phyloP scores from a whole-genome alignment of 768 basidiomycete species.

The Tephrocybe sp. region DNA sequence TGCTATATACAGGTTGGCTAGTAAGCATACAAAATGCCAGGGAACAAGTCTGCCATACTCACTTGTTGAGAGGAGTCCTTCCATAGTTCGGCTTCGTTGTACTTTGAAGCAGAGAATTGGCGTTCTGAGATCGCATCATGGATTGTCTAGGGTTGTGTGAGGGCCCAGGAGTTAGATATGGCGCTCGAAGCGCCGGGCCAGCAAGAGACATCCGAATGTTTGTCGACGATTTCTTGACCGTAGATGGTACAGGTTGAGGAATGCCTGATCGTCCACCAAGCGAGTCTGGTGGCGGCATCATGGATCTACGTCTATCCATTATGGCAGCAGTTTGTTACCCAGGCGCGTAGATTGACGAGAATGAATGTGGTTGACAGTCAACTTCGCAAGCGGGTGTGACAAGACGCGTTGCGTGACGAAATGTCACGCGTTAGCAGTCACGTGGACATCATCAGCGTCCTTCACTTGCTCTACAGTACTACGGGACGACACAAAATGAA shows the following conservation, averaged over 20 bases:
- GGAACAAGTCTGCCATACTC: conserved; percentile 22
- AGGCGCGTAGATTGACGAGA: neutral
- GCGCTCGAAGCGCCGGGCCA: conserved; percentile 69
- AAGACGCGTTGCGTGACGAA: conserved; percentile 29
- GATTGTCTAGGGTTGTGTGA: conserved; percentile 66
- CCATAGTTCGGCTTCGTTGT: conserved; percentile 66
- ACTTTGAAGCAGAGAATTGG: conserved; percentile 69
- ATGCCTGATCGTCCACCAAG: conserved; percentile 61
- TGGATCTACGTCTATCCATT: conserved; percentile 45
- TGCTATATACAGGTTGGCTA: conserved; percentile 36
- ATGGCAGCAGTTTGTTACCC: neutral
- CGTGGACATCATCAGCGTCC: conserved; percentile 19
- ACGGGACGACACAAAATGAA: neutral
- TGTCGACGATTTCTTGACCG: conserved; percentile 67
- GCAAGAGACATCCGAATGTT: conserved; percentile 69
- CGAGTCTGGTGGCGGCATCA: conserved; percentile 57
- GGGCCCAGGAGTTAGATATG: conserved; percentile 39
- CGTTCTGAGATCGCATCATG: conserved; percentile 65
- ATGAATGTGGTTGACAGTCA: too few species aligned
- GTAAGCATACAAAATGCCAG: conserved; percentile 6
- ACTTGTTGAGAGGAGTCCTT: conserved; percentile 77
- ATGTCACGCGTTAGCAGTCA: conserved; percentile 13
- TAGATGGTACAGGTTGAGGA: conserved; percentile 61
- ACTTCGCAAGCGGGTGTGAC: conserved; percentile 8
- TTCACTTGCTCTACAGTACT: neutral